Evolutionary conservation across 805 yeast genomes (phyloP).

Genomic region (Starmera pachycereana): DNA sequence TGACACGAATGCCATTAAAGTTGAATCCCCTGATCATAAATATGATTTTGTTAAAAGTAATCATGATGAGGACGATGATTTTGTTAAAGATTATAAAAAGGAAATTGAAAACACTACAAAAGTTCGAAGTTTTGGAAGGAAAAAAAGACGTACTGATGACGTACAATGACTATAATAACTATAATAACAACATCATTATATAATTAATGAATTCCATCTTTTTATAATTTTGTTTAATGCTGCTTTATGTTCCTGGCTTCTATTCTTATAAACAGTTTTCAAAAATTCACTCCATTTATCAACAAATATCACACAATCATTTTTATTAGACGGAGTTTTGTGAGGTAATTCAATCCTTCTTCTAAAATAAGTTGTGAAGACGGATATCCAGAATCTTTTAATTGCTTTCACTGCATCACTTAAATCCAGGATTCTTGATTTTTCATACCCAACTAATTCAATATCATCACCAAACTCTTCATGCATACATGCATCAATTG

Average conservation of each 20-base stretch:
- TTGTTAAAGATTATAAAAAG: constrained; percentile 42
- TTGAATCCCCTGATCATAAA: too few relatives aligned
- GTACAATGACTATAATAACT: background rate
- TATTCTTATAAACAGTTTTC: constrained; percentile 28
- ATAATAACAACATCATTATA: constrained; percentile 4
- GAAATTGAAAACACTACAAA: constrained; percentile 37
- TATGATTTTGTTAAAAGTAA: too few relatives aligned
- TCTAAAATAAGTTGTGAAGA: constrained; percentile 40
- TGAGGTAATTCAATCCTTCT: constrained; percentile 11
- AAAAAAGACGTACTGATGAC: too few relatives aligned
- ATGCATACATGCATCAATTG: constrained; percentile 41
- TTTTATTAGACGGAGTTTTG: constrained; percentile 20
- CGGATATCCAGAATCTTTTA: constrained; percentile 42
- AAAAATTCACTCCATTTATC: constrained; percentile 44
- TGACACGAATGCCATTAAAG: too few relatives aligned
- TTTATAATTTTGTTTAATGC: constrained; percentile 22
- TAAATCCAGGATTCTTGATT: constrained; percentile 24
- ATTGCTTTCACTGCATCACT: constrained; percentile 32
- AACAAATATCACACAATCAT: constrained; percentile 29
- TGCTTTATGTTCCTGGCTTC: constrained; percentile 20
- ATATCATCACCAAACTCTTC: constrained; percentile 46
- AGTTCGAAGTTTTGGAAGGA: constrained; percentile 2
- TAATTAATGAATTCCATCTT: constrained; percentile 23
- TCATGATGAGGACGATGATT: constrained; percentile 46
- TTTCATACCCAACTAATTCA: constrained; percentile 38